Evolutionary conservation across 768 basidiomycete species (phyloP).

Genomic region (Scleroderma bovista): DNA sequence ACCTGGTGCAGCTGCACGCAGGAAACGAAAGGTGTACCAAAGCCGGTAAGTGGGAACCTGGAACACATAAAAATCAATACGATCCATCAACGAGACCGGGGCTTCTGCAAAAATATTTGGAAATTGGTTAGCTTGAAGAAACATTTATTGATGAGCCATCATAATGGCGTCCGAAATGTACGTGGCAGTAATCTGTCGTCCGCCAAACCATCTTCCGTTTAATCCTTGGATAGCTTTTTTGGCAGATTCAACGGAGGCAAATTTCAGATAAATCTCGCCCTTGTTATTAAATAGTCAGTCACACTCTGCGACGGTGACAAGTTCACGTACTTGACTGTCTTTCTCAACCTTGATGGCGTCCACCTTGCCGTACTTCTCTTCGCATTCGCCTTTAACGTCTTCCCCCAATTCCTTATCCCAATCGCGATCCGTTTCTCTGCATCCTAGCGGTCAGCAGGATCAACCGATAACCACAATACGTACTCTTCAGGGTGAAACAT

Average conservation of each 20-base stretch:
- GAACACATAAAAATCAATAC: slow-evolving; percentile 28
- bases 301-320: neutral
- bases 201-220: slow-evolving; percentile 96
- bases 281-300: slow-evolving; percentile 28
- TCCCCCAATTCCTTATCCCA: slow-evolving; percentile 97
- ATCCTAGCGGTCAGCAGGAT: slow-evolving; percentile 6
- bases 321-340: slow-evolving; percentile 73
- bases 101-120: slow-evolving; percentile 27
- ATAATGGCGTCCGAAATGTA: slow-evolving; percentile 94
- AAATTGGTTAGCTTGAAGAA: slow-evolving; percentile 20
- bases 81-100: slow-evolving; percentile 9
- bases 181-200: slow-evolving; percentile 77
- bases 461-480: slow-evolving; percentile 22
- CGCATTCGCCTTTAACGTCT: slow-evolving; percentile 93
- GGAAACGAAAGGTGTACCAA: slow-evolving; percentile 27
- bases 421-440: slow-evolving; percentile 88
- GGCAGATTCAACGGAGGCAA: slow-evolving; percentile 71
- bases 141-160: slow-evolving; percentile 75
- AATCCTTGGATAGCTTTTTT: slow-evolving; percentile 83
- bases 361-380: slow-evolving; percentile 85
- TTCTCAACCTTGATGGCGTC: slow-evolving; percentile 88
- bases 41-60: slow-evolving; percentile 20
- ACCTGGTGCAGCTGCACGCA: slow-evolving; percentile 28
- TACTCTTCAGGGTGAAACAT: slow-evolving; percentile 99
- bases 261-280: slow-evolving; percentile 98